Base-by-base conservation (phyloP, 169 alveolate genomes). In the Cryptosporidium parvum region DNA sequence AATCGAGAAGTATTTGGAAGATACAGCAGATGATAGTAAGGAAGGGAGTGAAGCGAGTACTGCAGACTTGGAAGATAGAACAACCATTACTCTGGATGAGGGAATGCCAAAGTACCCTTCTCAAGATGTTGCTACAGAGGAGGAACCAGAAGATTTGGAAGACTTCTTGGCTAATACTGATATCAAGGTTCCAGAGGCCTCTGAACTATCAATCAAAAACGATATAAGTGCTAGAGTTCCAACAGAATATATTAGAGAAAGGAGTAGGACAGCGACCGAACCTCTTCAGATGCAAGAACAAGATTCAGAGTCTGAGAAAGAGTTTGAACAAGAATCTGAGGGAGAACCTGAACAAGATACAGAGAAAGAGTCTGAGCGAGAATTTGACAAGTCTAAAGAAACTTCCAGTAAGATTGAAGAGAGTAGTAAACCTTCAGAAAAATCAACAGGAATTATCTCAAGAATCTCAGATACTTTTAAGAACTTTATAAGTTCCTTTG, bases 101-200 rank as follows among this genome's bases (percentile, higher is more conserved):
- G n/a, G 62, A 3, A 12, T 39, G 58, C 4, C 84, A 26, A 69
- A 42, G 26, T 69, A 69, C 14, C 35, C 84, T 9, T 23, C 44
- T 69, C 37, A 26, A n/a, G 10, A 8, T 2, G 21, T 16, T 9
- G 10, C n/a, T 3, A 42, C 33, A 42, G 84, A 42, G 12, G 44
- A 23, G 6, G 62, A 33, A 9, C 62, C 84, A 5, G 84, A 69
- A n/a, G 84, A 69, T 2, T n/a, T 69, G 23, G 84, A 69, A 2
- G 62, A 69, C 0, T 23, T 39, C 37, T 8, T 69, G 42, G 62
- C 23, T 45, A 16, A 26, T 23, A 4, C 31, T 42, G 65, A 69
- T 0, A 44, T 69, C 5, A 69, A 51, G 26, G 84, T 42, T 12
- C 44, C 62, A 23, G 33, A 16, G n/a, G 8, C 3, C n/a, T 45